phyloP scores from a whole-genome alignment of 257 asterid genomes.

The Lycium barbarum region DNA sequence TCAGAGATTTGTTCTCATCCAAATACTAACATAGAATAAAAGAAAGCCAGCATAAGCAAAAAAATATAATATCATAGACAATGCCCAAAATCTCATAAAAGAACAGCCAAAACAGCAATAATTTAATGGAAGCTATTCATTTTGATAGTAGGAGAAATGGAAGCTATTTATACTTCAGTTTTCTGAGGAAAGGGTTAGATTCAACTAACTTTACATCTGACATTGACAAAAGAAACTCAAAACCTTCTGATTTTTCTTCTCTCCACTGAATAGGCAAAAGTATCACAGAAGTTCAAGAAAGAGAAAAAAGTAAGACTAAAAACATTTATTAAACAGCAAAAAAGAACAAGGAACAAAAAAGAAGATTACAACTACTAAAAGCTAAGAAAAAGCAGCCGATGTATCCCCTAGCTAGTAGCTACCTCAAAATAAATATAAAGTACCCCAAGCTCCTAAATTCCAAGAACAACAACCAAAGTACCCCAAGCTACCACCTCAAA shows the following conservation, averaged over 20 bases:
- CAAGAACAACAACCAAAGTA: neutral
- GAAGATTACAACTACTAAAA: neutral
- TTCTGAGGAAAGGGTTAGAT: too few species aligned
- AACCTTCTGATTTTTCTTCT: neutral
- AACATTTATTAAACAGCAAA: neutral
- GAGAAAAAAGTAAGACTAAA: neutral
- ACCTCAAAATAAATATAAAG: neutral
- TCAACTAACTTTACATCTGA: neutral
- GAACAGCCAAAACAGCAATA: neutral
- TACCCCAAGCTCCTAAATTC: neutral
- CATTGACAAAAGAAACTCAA: slow-evolving; percentile 17
- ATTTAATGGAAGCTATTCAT: neutral
- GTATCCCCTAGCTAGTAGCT: neutral
- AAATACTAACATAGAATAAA: slow-evolving; percentile 57
- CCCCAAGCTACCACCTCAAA: neutral
- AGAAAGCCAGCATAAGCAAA: neutral
- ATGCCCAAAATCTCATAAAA: neutral
- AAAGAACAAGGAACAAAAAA: too few species aligned
- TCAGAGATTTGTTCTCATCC: slow-evolving; percentile 96
- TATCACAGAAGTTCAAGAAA: neutral
- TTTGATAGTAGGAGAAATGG: neutral
- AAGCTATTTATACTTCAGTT: neutral
- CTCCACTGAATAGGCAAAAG: neutral
- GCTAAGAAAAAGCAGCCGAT: neutral
- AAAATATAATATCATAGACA: neutral